Conservation (phyloP, 768 basidiomycete genomes). For the Clitopilus passeckerianus region DNA sequence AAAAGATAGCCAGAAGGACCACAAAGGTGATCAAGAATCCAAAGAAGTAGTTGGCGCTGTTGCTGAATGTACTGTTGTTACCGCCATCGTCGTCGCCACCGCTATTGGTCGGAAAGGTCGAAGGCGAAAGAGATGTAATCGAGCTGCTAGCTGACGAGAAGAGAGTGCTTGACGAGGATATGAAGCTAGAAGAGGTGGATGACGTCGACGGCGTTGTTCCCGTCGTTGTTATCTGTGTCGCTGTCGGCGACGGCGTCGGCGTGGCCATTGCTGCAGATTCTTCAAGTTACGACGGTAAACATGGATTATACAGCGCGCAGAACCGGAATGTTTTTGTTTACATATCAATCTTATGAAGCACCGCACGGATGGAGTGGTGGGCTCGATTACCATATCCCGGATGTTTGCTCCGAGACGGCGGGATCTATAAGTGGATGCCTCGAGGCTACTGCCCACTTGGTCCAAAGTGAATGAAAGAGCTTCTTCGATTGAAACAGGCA, state of each 20-base stretch:
- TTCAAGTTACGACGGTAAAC: not conserved
- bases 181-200: not conserved
- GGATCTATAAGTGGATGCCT: not conserved
- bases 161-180: conserved; percentile 1
- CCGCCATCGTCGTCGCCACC: conserved; percentile 4
- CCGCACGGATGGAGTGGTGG: not conserved
- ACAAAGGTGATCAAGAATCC: conserved; percentile 49
- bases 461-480: not conserved
- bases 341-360: not conserved
- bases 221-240: not conserved
- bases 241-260: not conserved
- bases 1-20: conserved; percentile 43
- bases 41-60: conserved; percentile 43
- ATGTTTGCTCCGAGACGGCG: not conserved
- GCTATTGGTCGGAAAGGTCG: not conserved
- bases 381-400: not conserved
- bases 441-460: not conserved
- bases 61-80: not conserved
- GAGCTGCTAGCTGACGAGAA: not conserved
- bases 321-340: not conserved
- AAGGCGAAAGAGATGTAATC: conserved; percentile 1
- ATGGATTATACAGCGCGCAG: not conserved
- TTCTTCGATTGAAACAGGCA: not conserved
- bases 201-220: not conserved
- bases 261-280: not conserved